Conservation (phyloP, 2,329 filamentous ascomycete species). For the Xylaria sp. region DNA sequence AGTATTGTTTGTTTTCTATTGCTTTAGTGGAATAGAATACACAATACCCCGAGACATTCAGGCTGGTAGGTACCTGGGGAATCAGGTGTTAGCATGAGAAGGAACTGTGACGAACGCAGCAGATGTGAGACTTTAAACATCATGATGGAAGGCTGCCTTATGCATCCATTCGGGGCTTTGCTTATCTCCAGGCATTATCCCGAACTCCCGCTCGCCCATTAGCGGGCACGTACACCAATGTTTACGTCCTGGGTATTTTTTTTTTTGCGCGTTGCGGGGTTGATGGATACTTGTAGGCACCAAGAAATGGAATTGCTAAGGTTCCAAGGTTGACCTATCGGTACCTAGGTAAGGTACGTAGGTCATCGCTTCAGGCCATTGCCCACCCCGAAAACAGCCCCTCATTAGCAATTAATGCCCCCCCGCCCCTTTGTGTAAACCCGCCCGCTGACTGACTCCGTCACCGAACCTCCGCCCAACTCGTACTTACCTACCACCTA, state of each 20-base stretch:
- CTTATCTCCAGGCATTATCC: slow-evolving; percentile 18
- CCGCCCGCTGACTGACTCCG: slow-evolving; percentile 27
- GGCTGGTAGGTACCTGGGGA: not conserved
- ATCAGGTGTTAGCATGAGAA: no score
- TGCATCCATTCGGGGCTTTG: slow-evolving; percentile 11
- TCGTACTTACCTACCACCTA: slow-evolving; percentile 10
- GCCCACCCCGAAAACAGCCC: slow-evolving; percentile 37
- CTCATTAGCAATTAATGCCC: slow-evolving; percentile 30
- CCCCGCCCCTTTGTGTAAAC: slow-evolving; percentile 28
- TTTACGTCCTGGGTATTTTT: not conserved
- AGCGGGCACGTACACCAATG: not conserved
- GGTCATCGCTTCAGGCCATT: slow-evolving; percentile 17
- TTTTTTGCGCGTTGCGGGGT: slow-evolving; percentile 30
- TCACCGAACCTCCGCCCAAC: slow-evolving; percentile 26
- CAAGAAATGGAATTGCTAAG: slow-evolving; percentile 15
- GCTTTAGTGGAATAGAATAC: no score
- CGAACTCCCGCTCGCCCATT: not conserved
- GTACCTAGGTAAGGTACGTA: not conserved
- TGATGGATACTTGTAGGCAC: slow-evolving; percentile 9
- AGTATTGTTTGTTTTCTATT: no score
- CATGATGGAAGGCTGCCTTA: not conserved
- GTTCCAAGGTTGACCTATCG: not conserved
- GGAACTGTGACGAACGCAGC: no score
- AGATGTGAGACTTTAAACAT: no score
- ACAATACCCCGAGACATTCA: no score